Evolutionary conservation across 331 rosid genomes (phyloP).

Genomic region (Quercus phellos): DNA sequence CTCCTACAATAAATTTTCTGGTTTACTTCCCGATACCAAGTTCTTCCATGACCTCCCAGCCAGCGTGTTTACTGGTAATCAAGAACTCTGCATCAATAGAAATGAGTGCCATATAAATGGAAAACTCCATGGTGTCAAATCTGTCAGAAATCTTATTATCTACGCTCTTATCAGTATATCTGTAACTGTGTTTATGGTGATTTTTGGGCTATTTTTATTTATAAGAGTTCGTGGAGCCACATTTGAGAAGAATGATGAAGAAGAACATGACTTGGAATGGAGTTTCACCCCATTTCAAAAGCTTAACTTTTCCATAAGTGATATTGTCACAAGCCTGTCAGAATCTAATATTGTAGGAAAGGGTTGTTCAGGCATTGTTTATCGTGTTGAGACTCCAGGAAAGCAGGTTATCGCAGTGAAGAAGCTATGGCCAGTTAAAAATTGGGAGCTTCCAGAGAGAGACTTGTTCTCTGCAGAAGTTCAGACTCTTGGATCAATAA

Average conservation of each 20-base stretch:
- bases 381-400: slow-evolving; percentile 81
- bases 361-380: slow-evolving; percentile 88
- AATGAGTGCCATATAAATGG: slow-evolving; percentile 35
- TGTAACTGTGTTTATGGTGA: slow-evolving; percentile 47
- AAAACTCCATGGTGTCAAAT: slow-evolving; percentile 35
- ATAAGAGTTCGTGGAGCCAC: slow-evolving; percentile 44
- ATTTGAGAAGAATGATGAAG: slow-evolving; percentile 33
- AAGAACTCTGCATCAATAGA: slow-evolving; percentile 56
- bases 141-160: slow-evolving; percentile 43
- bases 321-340: slow-evolving; percentile 56
- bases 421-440: slow-evolving; percentile 76
- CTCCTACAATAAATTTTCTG: slow-evolving; percentile 74
- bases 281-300: slow-evolving; percentile 89
- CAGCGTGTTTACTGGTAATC: slow-evolving; percentile 61
- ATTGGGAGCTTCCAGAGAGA: slow-evolving; percentile 58
- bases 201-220: slow-evolving; percentile 51
- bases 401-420: slow-evolving; percentile 83
- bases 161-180: slow-evolving; percentile 58
- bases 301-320: slow-evolving; percentile 68
- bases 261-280: slow-evolving; percentile 62
- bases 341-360: slow-evolving; percentile 80
- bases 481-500: slow-evolving; percentile 77
- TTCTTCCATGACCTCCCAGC: slow-evolving; percentile 65
- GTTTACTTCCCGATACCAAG: slow-evolving; percentile 71
- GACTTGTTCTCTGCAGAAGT: slow-evolving; percentile 81